Percentiles rank a stretch among this genome's conserved stretches.
phyloP scores from a whole-genome alignment of 1,284 basidiomycete species.

The Pisolithus thermaeus region DNA sequence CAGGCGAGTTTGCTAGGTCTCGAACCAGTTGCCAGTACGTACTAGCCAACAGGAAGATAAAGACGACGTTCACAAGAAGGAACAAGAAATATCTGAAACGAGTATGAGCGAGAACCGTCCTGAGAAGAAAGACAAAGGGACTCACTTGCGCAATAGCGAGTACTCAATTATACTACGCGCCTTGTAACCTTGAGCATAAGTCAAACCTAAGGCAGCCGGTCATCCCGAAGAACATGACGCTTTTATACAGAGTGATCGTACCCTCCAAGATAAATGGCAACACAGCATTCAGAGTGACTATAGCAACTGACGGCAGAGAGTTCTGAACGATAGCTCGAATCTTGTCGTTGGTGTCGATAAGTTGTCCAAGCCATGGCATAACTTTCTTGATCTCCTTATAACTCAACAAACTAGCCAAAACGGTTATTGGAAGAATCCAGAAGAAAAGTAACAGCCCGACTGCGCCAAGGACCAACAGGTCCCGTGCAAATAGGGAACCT shows the following conservation, averaged over 20 bases:
- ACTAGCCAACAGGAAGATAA: constrained; percentile 89
- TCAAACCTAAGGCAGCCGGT: constrained; percentile 51
- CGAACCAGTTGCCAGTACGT: constrained; percentile 87
- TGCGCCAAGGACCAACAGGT: constrained; percentile 61
- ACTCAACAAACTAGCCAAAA: constrained; percentile 80
- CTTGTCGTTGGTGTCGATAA: constrained; percentile 78
- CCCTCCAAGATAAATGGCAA: constrained; percentile 90
- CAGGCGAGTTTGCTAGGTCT: constrained; percentile 83
- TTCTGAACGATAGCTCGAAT: constrained; percentile 89
- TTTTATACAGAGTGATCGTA: constrained; percentile 23
- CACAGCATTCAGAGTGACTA: constrained; percentile 86
- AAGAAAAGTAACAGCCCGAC: constrained; percentile 73
- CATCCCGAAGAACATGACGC: not conserved
- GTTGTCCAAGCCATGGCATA: constrained; percentile 74
- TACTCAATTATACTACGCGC: constrained; percentile 93
- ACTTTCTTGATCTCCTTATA: constrained; percentile 89
- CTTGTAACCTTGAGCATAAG: constrained; percentile 83
- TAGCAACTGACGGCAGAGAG: constrained; percentile 83
- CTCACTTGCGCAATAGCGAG: constrained; percentile 86
- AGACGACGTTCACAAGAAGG: constrained; percentile 90
- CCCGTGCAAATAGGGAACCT: constrained; percentile 53
- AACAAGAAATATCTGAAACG: constrained; percentile 83
- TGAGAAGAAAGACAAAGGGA: constrained; percentile 3
- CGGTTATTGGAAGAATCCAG: constrained; percentile 85
- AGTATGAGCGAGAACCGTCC: constrained; percentile 7